Evolutionary conservation across 352 stramenopile genomes (phyloP), one percentile per base, ranked within the genome.

Genomic region (Phytophthora cajani): DNA sequence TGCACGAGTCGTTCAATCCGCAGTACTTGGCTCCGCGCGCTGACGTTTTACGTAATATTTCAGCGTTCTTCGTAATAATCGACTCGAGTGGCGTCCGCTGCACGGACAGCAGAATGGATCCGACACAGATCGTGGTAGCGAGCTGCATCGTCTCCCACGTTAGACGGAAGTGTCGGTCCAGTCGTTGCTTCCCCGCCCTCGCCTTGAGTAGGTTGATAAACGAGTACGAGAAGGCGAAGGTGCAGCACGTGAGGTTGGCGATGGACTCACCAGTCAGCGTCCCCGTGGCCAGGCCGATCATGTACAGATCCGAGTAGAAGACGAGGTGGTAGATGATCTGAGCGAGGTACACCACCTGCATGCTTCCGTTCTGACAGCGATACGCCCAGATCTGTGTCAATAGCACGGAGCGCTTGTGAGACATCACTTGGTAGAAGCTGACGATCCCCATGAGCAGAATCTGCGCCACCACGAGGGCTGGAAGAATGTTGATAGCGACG

Each of bases 311-410:
- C 21, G 49, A 54, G 49, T 54, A 25, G 21, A 33, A 54, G 4
- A 54, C 49, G 49, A 54, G 49, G 23, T 54, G 49, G 49, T 54
- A 54, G 49, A 54, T 33, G 49, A 54, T 36, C 49, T 54, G 49
- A 54, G 49, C 49, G 11, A 54, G 23, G 8, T 54, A 54, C 7
- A 54, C 10, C 19, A 54, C 49, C 17, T 54, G 49, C 49, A 54
- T 54, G 8, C 5, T 23, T 33, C 49, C 49, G 33, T 36, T 54
- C 23, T 54, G 49, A 12, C 49, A 54, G 6, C 49, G 49, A 36
- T 54, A 33, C 11, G 49, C 49, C 19, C 49, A 54, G 11, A 54
- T 54, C 21, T 54, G 49, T 11, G 49, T 54, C 3, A 54, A 21
- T 8, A 54, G 49, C 23, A 54, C 49, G 6, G 49, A 54, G 16